Base-by-base conservation (phyloP, 352 stramenopile genomes). In the Pythium coloratum region DNA sequence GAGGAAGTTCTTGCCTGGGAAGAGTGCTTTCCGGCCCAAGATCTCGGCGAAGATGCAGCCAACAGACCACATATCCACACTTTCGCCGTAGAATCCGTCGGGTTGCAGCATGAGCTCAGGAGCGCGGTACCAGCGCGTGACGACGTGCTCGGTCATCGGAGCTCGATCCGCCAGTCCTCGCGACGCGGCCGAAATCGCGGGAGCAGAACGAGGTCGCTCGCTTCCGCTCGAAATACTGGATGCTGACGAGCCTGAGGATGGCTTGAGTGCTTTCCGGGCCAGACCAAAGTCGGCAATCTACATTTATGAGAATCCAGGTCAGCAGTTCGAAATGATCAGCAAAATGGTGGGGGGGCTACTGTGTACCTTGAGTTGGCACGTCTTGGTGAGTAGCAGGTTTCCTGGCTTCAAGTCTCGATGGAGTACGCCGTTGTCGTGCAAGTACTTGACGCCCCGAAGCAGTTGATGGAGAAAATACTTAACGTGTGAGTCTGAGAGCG, bases 401-500 rank as follows among this genome's bases (percentile, higher is more conserved):
- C 86, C 87, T 0, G 88, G 88, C 50, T 96, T 96, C 0, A 96
- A 70, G 51, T 96, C 88, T 5, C 88, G 85, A 56, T 96, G 88
- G 0, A 95, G 59, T 20, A 96, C 80, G 10, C 86, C 86, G 47
- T 91, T 86, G 62, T 86, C 82, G 60, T 92, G 84, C 1, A 94
- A 62, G 33, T 89, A 86, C 50, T 90, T 88, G 62, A 94, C 82
- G 2, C 93, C 93, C 6, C 90, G 78, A 3, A 98, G 72, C 16
- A 98, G 74, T 63, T 98, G 92, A 61, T 95, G 90, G n/a, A 98
- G 78, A 67, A 98, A 98, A 66, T 92, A 97, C 53, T 96, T 95
- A 60, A 88, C 70, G 46, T 94, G 85, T 1, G 80, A 77, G 59
- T 92, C 83, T 1, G 83, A 90, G 18, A 94, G 78, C 24, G 76